phyloP scores from a whole-genome alignment of 768 basidiomycete species.

The Amanita pseudoporphyria region DNA sequence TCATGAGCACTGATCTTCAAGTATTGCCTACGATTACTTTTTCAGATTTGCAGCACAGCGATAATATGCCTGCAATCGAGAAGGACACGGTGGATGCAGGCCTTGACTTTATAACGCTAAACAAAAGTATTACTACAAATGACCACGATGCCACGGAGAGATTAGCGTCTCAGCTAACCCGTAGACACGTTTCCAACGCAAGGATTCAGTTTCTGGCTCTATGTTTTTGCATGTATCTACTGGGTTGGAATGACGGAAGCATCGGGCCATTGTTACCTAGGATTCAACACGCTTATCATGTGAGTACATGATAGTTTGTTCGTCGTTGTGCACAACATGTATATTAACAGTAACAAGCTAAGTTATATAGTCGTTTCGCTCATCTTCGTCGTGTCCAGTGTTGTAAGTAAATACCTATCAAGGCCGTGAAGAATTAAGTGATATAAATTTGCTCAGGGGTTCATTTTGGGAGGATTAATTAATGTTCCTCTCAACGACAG shows the following conservation, averaged over 20 bases:
- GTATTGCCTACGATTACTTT: background rate
- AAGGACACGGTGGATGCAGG: background rate
- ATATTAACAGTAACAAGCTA: slow-evolving; percentile 20
- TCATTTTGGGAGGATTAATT: slow-evolving; percentile 25
- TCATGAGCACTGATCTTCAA: background rate
- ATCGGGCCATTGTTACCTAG: slow-evolving; percentile 67
- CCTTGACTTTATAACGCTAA: background rate
- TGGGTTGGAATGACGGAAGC: slow-evolving; percentile 73
- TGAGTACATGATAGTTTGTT: slow-evolving; percentile 17
- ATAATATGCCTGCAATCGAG: background rate
- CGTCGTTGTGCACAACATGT: no score
- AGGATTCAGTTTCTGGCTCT: slow-evolving; percentile 45
- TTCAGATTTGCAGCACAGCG: background rate
- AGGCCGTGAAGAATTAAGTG: background rate
- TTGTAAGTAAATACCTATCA: slow-evolving; percentile 19
- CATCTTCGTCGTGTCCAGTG: slow-evolving; percentile 38
- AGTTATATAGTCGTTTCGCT: slow-evolving; percentile 47
- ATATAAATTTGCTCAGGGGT: slow-evolving; percentile 23
- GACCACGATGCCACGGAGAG: background rate
- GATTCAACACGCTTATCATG: slow-evolving; percentile 49
- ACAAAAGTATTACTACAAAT: background rate
- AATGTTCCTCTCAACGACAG: slow-evolving; percentile 29
- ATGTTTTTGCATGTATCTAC: slow-evolving; percentile 47
- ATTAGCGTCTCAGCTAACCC: slow-evolving; percentile 4
- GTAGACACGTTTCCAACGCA: slow-evolving; percentile 15